phyloP scores from a whole-genome alignment of 805 yeast genomes.

The Candida ficus region DNA sequence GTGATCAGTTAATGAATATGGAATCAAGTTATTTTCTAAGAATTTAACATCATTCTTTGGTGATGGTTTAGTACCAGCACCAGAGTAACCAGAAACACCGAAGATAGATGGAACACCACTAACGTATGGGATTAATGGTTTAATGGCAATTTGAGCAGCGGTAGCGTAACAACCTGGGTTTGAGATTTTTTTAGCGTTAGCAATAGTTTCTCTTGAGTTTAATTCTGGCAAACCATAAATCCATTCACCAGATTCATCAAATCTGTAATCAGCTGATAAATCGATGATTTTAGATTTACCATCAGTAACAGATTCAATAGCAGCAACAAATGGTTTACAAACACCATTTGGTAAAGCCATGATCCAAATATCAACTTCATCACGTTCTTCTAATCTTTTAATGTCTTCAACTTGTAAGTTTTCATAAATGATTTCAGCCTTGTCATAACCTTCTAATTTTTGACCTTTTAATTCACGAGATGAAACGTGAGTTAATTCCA shows the following conservation, averaged over 20 bases:
- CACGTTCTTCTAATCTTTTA: slow-evolving; percentile 64
- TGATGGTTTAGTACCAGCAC: slow-evolving; percentile 98
- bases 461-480: slow-evolving; percentile 92
- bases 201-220: slow-evolving; percentile 59
- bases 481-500: slow-evolving; percentile 89
- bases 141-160: slow-evolving; percentile 88
- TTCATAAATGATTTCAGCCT: slow-evolving; percentile 72
- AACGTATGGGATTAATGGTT: slow-evolving; percentile 71
- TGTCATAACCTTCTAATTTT: slow-evolving; percentile 81
- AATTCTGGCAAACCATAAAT: slow-evolving; percentile 93
- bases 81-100: slow-evolving; percentile 98
- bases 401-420: slow-evolving; percentile 88
- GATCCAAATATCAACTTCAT: slow-evolving; percentile 92
- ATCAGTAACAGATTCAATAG: slow-evolving; percentile 59
- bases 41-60: slow-evolving; percentile 84
- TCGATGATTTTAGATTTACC: slow-evolving; percentile 83
- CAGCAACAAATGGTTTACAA: slow-evolving; percentile 81
- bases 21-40: slow-evolving; percentile 79
- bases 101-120: slow-evolving; percentile 78
- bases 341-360: slow-evolving; percentile 99
- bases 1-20: slow-evolving; percentile 94
- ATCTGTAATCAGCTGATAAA: slow-evolving; percentile 92
- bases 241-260: slow-evolving; percentile 87
- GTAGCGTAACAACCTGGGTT: slow-evolving; percentile 99
- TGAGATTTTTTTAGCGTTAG: slow-evolving; percentile 73